Evolutionary conservation across 2,329 filamentous ascomycete species (phyloP).

Genomic region (Ceratocystis huliohia): DNA sequence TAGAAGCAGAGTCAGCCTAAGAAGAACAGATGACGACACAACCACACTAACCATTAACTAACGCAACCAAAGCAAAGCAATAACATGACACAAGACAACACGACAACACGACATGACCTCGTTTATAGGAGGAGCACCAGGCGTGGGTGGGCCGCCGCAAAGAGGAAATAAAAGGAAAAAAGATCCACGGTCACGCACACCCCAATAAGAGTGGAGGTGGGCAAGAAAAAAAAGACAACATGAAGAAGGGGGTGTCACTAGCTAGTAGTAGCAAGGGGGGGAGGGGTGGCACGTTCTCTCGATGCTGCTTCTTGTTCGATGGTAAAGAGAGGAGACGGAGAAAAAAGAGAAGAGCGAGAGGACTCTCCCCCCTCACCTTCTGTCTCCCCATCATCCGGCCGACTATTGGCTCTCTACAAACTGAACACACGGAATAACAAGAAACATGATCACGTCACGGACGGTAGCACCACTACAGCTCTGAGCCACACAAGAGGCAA

Average conservation of each 20-base stretch:
- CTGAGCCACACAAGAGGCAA: neutral
- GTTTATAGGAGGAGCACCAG: neutral
- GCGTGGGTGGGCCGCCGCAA: neutral
- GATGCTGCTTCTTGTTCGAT: neutral
- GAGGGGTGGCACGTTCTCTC: constrained; percentile 7
- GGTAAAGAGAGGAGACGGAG: neutral
- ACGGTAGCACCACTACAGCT: constrained; percentile 4
- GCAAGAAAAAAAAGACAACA: neutral
- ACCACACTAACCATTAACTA: neutral
- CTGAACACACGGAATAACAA: neutral
- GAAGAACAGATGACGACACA: constrained; percentile 5
- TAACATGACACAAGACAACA: neutral
- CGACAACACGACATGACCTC: neutral
- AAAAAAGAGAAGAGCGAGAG: neutral
- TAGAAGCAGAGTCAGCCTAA: neutral
- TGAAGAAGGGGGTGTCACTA: neutral
- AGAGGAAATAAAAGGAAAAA: constrained; percentile 1
- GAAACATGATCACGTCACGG: constrained; percentile 1
- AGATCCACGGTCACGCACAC: constrained; percentile 5
- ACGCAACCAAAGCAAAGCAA: too few species aligned
- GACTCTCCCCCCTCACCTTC: neutral
- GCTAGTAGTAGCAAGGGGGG: neutral
- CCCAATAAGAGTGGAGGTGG: constrained; percentile 3
- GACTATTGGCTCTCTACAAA: neutral
- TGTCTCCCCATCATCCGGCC: neutral